Percentiles rank a stretch among this genome's conserved stretches.
Conservation (phyloP, 257 asterid species). For the Asclepias syriaca region DNA sequence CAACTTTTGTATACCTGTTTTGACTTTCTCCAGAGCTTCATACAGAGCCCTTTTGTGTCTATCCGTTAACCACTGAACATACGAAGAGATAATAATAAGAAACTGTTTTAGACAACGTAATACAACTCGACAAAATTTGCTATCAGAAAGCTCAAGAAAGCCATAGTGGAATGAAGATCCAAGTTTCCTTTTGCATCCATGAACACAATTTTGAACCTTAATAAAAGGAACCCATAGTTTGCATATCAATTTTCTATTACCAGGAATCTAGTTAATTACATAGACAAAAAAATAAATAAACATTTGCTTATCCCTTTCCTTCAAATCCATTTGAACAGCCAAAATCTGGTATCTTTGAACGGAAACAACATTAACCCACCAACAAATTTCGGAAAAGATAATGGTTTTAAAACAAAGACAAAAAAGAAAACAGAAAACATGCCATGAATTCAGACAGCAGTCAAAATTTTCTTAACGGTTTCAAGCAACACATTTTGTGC, state of each 20-base stretch:
- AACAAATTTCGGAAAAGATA: neutral
- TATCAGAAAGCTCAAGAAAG: neutral
- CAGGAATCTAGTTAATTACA: no score
- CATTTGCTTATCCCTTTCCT: neutral
- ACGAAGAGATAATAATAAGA: neutral
- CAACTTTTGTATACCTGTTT: constrained; percentile 51
- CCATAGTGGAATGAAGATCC: neutral
- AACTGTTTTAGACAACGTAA: neutral
- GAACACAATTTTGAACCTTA: neutral
- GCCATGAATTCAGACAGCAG: neutral
- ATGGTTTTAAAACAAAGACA: neutral
- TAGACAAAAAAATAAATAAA: no score
- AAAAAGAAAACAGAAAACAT: neutral
- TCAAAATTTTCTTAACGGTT: neutral
- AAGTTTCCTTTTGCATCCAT: neutral
- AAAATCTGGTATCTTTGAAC: neutral
- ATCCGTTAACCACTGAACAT: constrained; percentile 63
- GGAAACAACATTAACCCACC: neutral
- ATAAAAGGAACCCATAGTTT: no score
- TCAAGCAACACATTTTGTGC: neutral
- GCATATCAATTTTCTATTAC: no score
- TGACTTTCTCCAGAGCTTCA: constrained; percentile 91
- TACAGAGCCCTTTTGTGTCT: constrained; percentile 77
- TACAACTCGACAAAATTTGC: neutral
- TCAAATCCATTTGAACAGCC: neutral